Evolutionary conservation across 768 basidiomycete genomes (phyloP).

Genomic region (Podaxis mareebaensis): DNA sequence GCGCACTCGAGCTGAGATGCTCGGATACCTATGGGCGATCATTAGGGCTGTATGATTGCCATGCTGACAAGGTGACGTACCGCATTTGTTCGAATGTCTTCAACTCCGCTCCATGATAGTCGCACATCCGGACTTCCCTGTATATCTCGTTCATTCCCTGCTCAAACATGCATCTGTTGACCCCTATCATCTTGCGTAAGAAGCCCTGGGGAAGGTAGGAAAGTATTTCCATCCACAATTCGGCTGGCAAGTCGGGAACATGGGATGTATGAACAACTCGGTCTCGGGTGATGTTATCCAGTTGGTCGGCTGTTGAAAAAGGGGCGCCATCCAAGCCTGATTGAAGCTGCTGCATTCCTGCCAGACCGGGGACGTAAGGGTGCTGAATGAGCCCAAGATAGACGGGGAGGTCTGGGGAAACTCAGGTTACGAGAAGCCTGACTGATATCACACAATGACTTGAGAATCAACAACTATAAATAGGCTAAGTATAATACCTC

Average conservation of each 20-base stretch:
- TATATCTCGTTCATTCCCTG: slow-evolving; percentile 31
- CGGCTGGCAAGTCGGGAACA: slow-evolving; percentile 24
- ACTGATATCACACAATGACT: not conserved
- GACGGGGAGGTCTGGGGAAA: not conserved
- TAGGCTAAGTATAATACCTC: not conserved
- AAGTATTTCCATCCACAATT: slow-evolving; percentile 29
- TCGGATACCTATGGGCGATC: slow-evolving; percentile 17
- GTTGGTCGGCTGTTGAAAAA: not conserved
- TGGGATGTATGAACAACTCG: not conserved
- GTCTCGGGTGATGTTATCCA: not conserved
- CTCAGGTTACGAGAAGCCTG: not conserved
- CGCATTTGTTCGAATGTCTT: slow-evolving; percentile 24
- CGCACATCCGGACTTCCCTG: slow-evolving; percentile 26
- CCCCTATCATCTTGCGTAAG: slow-evolving; percentile 26
- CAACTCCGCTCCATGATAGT: slow-evolving; percentile 22
- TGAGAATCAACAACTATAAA: not conserved
- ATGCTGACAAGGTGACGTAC: slow-evolving; percentile 13
- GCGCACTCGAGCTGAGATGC: slow-evolving; percentile 24
- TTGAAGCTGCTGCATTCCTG: not conserved
- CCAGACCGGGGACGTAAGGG: not conserved
- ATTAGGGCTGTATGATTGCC: not conserved
- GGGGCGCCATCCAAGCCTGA: not conserved
- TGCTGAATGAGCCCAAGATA: not conserved
- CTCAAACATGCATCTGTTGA: slow-evolving; percentile 29
- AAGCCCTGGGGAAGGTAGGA: slow-evolving; percentile 23